Conservation (phyloP, 225 moss, liverwort and hornwort genomes). For the Lunularia cruciata region DNA sequence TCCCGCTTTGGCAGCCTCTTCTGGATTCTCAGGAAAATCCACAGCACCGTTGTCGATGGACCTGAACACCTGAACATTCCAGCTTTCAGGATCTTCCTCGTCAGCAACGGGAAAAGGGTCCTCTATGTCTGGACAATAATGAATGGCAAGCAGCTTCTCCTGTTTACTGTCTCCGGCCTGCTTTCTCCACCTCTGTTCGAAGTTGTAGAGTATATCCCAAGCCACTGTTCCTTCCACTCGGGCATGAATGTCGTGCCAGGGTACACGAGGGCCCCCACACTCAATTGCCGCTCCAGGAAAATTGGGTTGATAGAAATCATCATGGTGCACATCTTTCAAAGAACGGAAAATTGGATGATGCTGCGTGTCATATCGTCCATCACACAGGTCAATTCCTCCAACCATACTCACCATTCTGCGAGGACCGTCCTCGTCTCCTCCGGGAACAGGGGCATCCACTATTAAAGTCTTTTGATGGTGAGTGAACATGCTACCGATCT, state of each 20-base stretch:
- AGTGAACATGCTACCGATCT: no score
- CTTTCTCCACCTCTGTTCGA: slow-evolving; percentile 66
- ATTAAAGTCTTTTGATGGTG: no score
- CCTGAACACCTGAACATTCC: slow-evolving; percentile 70
- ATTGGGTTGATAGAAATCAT: no score
- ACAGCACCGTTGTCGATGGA: slow-evolving; percentile 70
- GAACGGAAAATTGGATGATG: no score
- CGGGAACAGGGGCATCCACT: no score
- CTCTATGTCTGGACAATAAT: slow-evolving; percentile 32
- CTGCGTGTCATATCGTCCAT: no score
- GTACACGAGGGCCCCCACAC: slow-evolving; percentile 61
- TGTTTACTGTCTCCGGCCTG: slow-evolving; percentile 41
- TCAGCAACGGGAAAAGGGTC: slow-evolving; percentile 49
- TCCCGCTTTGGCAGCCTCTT: slow-evolving; percentile 51
- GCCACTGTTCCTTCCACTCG: slow-evolving; percentile 59
- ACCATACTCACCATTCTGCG: no score
- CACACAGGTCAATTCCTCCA: no score
- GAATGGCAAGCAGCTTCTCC: slow-evolving; percentile 31
- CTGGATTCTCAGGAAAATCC: slow-evolving; percentile 54
- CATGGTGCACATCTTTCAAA: no score
- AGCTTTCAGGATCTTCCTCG: slow-evolving; percentile 60
- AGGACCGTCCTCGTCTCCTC: no score
- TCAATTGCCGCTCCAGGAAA: background rate
- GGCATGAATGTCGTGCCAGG: slow-evolving; percentile 72
- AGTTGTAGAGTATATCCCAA: slow-evolving; percentile 76